These are phyloP conservation scores for Papiliotrema nemorosa DNA, from an alignment of 1,284 basidiomycete genomes.

Conservation along the genomic window DNA sequence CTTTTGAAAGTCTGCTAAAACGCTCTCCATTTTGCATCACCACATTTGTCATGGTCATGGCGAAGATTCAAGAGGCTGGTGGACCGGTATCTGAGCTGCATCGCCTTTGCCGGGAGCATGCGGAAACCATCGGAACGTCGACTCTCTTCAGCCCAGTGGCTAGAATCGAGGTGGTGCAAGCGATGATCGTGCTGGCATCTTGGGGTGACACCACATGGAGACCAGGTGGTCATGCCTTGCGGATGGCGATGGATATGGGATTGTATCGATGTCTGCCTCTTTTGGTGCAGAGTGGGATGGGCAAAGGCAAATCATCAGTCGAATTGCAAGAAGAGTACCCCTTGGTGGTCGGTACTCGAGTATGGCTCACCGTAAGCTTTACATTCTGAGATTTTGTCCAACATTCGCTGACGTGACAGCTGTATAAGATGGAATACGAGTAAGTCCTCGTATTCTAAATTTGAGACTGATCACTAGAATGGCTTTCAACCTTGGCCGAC, in stretches of 20 bases:
- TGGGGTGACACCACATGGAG: conserved; percentile 46
- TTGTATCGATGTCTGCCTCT: conserved; percentile 83
- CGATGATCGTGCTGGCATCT: conserved; percentile 57
- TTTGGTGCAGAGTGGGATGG: conserved; percentile 67
- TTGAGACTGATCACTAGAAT: conserved; percentile 13
- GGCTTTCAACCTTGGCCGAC: conserved; percentile 62
- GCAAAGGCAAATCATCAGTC: conserved; percentile 55
- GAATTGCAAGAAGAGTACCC: conserved; percentile 65
- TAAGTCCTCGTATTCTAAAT: conserved; percentile 7
- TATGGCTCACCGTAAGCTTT: conserved; percentile 72
- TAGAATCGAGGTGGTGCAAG: conserved; percentile 76
- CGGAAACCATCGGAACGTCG: conserved; percentile 67
- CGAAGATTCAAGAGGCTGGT: conserved; percentile 76
- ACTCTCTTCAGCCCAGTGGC: conserved; percentile 79
- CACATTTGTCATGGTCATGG: conserved; percentile 79
- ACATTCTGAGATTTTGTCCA: not conserved
- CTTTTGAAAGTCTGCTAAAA: conserved; percentile 57
- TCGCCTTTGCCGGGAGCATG: conserved; percentile 58
- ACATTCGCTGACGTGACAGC: conserved; percentile 18
- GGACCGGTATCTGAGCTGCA: conserved; percentile 40
- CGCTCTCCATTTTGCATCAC: conserved; percentile 51
- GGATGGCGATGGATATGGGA: conserved; percentile 83
- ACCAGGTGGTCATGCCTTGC: conserved; percentile 64
- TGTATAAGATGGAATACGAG: conserved; percentile 79
- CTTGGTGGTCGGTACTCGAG: conserved; percentile 71